Base-by-base conservation (phyloP, 768 basidiomycete genomes). In the Podaxis sp. region DNA sequence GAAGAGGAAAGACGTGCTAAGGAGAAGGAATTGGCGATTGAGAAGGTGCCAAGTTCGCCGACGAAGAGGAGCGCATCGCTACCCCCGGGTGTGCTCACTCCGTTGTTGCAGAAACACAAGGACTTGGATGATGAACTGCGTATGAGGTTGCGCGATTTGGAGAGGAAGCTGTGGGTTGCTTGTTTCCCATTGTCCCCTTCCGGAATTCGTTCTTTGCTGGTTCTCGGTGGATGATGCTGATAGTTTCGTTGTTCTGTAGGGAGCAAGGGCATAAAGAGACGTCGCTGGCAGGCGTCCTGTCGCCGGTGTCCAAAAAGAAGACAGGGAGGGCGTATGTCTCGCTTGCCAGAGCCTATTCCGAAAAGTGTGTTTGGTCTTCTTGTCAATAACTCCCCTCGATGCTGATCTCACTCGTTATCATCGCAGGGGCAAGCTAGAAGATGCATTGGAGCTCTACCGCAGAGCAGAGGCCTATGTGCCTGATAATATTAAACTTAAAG, bases 311-410 rank as follows among this genome's bases (percentile, higher is more conserved):
- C 11, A 86, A 84, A 73, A 93, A 93, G 81, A 90, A 90, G 76
- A 88, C 88, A 0, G 93, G 91, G 2, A 80, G 89, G 17, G 91
- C 91, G 0, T 92, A 92, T 68, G 89, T 93, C n/a, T 85, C 89
- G 24, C 84, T 93, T 25, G 93, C 93, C 13, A 83, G 93, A 19
- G 83, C 88, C 19, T 86, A 90, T 73, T 91, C 90, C 2, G 88
- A 93, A 72, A 90, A 90, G 92, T 93, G 67, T 22, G 85, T 74
- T 5, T 17, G 19, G 5, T 53, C 52, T 22, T 66, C 52, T 58
- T 58, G 37, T 25, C 43, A 29, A 49, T 58, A 25, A 36, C 36
- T 7, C 17, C 17, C 43, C 58, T 9, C 37, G 46, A 29, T 38
- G 9, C 46, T 57, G 3, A 24, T 7, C 4, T 58, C 22, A 61